phyloP scores from a whole-genome alignment of 2,329 filamentous ascomycete genomes.

The Fusarium concolor region DNA sequence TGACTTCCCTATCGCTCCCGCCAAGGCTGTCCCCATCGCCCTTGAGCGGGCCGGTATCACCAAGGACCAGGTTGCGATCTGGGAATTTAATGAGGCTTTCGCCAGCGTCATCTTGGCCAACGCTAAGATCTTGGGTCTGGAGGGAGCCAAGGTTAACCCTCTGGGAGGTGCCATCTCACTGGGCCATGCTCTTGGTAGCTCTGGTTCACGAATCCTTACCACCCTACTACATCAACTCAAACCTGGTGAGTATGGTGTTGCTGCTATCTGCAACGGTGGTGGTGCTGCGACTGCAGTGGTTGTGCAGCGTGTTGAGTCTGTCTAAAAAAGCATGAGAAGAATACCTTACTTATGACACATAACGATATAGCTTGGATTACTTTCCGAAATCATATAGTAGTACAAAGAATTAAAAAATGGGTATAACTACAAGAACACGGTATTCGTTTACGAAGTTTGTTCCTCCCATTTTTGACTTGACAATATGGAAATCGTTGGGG shows the following conservation, averaged over 20 bases:
- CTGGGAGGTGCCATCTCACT: constrained; percentile 92
- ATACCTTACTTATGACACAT: not conserved
- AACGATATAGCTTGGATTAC: not conserved
- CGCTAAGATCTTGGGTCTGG: constrained; percentile 87
- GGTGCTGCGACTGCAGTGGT: constrained; percentile 92
- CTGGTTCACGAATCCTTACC: constrained; percentile 88
- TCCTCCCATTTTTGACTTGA: no score
- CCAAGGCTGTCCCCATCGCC: constrained; percentile 91
- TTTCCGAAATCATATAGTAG: not conserved
- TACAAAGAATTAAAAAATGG: constrained; percentile 1
- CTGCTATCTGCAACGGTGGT: constrained; percentile 96
- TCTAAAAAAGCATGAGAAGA: constrained; percentile 49
- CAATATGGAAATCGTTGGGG: not conserved
- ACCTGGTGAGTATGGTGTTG: constrained; percentile 92
- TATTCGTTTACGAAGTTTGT: not conserved
- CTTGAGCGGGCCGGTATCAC: constrained; percentile 89
- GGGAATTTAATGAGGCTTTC: constrained; percentile 99
- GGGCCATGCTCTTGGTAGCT: constrained; percentile 93
- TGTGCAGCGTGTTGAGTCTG: constrained; percentile 80
- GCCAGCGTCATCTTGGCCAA: constrained; percentile 96
- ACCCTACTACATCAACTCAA: constrained; percentile 92
- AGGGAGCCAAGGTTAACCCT: constrained; percentile 84
- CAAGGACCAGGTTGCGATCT: constrained; percentile 90
- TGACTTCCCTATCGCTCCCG: constrained; percentile 93
- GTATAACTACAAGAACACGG: not conserved